phyloP scores from a whole-genome alignment of 2,329 filamentous ascomycete species.

The Colletotrichum sidae region DNA sequence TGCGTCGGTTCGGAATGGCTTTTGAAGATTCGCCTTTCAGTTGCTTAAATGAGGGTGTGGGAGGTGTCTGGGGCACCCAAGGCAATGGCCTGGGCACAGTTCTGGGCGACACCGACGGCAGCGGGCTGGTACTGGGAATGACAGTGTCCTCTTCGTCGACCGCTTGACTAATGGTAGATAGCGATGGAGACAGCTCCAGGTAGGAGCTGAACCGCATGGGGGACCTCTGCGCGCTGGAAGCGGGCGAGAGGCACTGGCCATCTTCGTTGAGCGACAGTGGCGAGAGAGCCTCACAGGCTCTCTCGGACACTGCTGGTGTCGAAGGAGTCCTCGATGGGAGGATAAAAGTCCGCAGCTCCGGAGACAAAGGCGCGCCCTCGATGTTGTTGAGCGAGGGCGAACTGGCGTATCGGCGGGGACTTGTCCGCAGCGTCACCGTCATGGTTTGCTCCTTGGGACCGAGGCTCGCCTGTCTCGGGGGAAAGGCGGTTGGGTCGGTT shows the following conservation, averaged over 20 bases:
- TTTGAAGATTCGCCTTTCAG: slow-evolving; percentile 31
- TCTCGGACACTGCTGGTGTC: slow-evolving; percentile 38
- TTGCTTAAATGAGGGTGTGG: slow-evolving; percentile 4
- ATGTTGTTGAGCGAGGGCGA: slow-evolving; percentile 46
- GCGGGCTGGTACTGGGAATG: background rate
- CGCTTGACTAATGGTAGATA: slow-evolving; percentile 16
- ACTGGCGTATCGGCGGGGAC: slow-evolving; percentile 47
- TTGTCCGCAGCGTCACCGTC: slow-evolving; percentile 34
- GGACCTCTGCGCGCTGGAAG: slow-evolving; percentile 15
- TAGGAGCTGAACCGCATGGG: slow-evolving; percentile 40
- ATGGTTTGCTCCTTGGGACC: slow-evolving; percentile 12
- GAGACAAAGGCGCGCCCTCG: slow-evolving; percentile 37
- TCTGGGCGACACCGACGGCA: slow-evolving; percentile 4
- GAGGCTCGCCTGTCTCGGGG: slow-evolving; percentile 38
- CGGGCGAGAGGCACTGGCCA: slow-evolving; percentile 40
- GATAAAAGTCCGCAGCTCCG: slow-evolving; percentile 39
- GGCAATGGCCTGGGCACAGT: slow-evolving; percentile 6
- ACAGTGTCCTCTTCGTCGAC: slow-evolving; percentile 2
- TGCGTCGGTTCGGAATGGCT: slow-evolving; percentile 53
- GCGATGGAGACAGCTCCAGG: slow-evolving; percentile 22
- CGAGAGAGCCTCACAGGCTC: slow-evolving; percentile 41
- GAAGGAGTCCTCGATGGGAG: slow-evolving; percentile 16
- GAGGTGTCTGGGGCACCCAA: slow-evolving; percentile 15
- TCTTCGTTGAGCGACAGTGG: slow-evolving; percentile 49
- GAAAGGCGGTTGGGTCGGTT: slow-evolving; percentile 11